Conservation (phyloP, 164 flowering plant genomes). For the Stephania japonica region DNA sequence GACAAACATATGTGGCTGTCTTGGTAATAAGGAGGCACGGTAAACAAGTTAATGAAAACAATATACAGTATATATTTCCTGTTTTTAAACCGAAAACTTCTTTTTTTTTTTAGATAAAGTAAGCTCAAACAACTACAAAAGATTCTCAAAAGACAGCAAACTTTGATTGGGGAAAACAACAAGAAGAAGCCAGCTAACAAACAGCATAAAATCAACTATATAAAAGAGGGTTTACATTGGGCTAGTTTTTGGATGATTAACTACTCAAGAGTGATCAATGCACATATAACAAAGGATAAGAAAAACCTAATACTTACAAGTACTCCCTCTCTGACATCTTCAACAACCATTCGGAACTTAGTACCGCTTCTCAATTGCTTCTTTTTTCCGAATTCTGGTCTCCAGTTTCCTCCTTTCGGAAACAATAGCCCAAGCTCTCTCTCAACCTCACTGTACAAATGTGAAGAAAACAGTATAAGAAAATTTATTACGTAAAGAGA, state of each 20-base stretch:
- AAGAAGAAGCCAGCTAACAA: no score
- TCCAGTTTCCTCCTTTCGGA: conserved; percentile 57
- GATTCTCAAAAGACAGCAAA: no score
- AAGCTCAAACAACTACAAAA: no score
- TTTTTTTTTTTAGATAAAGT: no score
- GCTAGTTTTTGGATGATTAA: background rate
- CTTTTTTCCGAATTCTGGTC: conserved; percentile 41
- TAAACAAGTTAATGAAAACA: no score
- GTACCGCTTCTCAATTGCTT: conserved; percentile 43
- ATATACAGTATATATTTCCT: no score
- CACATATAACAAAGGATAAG: background rate
- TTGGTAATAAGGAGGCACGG: background rate
- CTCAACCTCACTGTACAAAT: conserved; percentile 76
- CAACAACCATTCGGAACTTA: conserved; percentile 86
- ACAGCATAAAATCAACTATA: no score
- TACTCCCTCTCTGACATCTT: conserved; percentile 90
- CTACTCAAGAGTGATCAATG: background rate
- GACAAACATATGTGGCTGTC: no score
- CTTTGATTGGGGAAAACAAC: no score
- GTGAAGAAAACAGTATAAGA: background rate
- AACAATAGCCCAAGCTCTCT: conserved; percentile 81
- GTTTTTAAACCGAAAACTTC: no score
- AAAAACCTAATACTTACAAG: conserved; percentile 55
- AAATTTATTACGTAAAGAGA: background rate
- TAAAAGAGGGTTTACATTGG: background rate